A percentile compares a stretch with the other conserved stretches of the same genome.
Evolutionary conservation across 345 rosid species (phyloP).

Genomic region (Eutrema japonicum): DNA sequence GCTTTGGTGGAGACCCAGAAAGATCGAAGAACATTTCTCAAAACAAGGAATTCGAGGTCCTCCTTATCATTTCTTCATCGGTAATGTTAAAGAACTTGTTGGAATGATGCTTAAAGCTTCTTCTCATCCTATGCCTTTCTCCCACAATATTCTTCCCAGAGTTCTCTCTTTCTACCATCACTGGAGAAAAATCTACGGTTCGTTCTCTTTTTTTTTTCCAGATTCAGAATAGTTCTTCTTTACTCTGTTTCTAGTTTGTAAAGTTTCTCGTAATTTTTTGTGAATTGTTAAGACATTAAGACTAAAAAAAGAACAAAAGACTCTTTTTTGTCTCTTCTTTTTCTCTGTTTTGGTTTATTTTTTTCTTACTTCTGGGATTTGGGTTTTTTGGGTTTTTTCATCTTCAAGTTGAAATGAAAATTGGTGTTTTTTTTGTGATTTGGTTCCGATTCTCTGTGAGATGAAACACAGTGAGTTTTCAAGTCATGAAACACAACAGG

Average conservation of each 20-base stretch:
- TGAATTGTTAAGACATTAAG: too few species aligned
- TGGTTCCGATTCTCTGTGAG: slow-evolving; percentile 31
- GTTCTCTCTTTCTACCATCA: slow-evolving; percentile 94
- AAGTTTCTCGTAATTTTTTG: neutral
- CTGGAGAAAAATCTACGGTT: slow-evolving; percentile 97
- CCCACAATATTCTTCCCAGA: slow-evolving; percentile 97
- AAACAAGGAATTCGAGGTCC: slow-evolving; percentile 97
- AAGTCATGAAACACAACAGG: slow-evolving; percentile 29
- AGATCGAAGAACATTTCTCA: slow-evolving; percentile 88
- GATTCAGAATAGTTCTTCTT: slow-evolving; percentile 10
- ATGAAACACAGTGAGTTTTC: slow-evolving; percentile 36
- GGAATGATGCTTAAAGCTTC: slow-evolving; percentile 92
- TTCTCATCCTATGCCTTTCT: slow-evolving; percentile 91
- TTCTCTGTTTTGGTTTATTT: neutral
- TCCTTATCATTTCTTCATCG: slow-evolving; percentile 92
- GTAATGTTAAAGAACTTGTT: slow-evolving; percentile 90
- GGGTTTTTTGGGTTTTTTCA: neutral
- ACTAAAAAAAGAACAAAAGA: neutral
- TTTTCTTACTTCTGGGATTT: neutral
- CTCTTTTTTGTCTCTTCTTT: neutral
- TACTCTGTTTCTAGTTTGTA: slow-evolving; percentile 28
- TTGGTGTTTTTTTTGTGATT: slow-evolving; percentile 25
- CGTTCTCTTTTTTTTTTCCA: neutral
- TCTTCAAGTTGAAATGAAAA: neutral
- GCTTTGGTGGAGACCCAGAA: slow-evolving; percentile 95